These are phyloP conservation scores for Pseudogymnoascus sp. DNA, from an alignment of 2,329 filamentous ascomycete species.

Conservation along the genomic window DNA sequence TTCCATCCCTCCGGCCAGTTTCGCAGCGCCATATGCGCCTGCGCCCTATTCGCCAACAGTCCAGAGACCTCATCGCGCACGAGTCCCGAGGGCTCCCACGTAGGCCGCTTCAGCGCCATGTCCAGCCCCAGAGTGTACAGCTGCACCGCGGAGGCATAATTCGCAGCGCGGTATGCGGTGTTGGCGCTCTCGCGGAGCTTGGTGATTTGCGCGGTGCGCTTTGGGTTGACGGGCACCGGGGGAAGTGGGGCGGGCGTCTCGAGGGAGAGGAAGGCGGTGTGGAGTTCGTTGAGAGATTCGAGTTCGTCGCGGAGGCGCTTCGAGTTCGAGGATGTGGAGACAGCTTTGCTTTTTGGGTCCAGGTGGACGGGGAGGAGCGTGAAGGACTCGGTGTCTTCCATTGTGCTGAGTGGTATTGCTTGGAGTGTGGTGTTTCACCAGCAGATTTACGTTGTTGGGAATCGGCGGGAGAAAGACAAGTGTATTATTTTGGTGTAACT, in stretches of 20 bases:
- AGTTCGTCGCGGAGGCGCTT: conserved; percentile 58
- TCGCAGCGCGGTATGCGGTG: conserved; percentile 69
- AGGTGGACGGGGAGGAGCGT: conserved; percentile 74
- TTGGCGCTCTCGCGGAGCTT: conserved; percentile 91
- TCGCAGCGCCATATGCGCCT: conserved; percentile 77
- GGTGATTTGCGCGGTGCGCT: conserved; percentile 76
- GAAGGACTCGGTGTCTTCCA: conserved; percentile 65
- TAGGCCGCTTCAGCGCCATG: conserved; percentile 75
- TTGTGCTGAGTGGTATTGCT: conserved; percentile 25
- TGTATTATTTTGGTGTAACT: not conserved
- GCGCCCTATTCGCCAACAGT: conserved; percentile 79
- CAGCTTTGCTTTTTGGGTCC: conserved; percentile 72
- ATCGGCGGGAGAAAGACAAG: not conserved
- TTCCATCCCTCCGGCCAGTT: conserved; percentile 80
- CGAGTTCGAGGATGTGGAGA: conserved; percentile 43
- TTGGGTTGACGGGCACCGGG: conserved; percentile 85
- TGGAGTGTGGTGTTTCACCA: not conserved
- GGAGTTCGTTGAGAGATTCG: conserved; percentile 67
- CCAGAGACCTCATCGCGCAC: conserved; percentile 77
- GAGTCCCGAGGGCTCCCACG: conserved; percentile 80
- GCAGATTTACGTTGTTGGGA: not conserved
- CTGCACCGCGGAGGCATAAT: conserved; percentile 66
- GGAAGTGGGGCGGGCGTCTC: conserved; percentile 66
- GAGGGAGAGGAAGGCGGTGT: conserved; percentile 64
- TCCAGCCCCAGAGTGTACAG: conserved; percentile 81